Percentiles rank a stretch among this genome's conserved stretches.
These are phyloP conservation scores for Neurospora sp. DNA, from an alignment of 495 filamentous ascomycete species.

Conservation along the genomic window DNA sequence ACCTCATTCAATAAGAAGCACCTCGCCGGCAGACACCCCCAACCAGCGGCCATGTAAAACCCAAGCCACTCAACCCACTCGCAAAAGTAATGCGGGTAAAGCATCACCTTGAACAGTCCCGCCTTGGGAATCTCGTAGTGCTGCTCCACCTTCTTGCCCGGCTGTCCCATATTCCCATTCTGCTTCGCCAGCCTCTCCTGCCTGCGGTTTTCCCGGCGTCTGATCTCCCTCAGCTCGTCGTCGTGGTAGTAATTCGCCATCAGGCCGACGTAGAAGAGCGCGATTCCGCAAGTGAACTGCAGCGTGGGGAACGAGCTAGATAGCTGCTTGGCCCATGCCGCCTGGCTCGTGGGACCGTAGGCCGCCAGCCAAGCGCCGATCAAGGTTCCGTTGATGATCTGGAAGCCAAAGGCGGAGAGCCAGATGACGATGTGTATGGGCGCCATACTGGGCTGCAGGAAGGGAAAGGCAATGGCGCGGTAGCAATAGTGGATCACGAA, in stretches of 20 bases:
- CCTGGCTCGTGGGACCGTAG: slow-evolving; percentile 54
- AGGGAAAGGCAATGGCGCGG: slow-evolving; percentile 71
- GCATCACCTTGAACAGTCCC: slow-evolving; percentile 70
- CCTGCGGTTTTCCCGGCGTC: slow-evolving; percentile 46
- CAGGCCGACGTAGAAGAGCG: slow-evolving; percentile 52
- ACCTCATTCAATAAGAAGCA: slow-evolving; percentile 81
- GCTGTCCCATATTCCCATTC: slow-evolving; percentile 25
- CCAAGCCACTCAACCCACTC: slow-evolving; percentile 97
- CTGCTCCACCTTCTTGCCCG: slow-evolving; percentile 48
- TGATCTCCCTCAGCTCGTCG: slow-evolving; percentile 66
- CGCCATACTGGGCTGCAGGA: slow-evolving; percentile 83
- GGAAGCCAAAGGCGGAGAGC: slow-evolving; percentile 53
- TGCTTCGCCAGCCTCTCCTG: slow-evolving; percentile 32
- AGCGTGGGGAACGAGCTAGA: slow-evolving; percentile 22
- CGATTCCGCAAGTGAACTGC: slow-evolving; percentile 37
- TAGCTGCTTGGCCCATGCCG: slow-evolving; percentile 43
- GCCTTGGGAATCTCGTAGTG: slow-evolving; percentile 79
- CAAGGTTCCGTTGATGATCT: slow-evolving; percentile 65
- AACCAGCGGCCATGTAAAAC: slow-evolving; percentile 61
- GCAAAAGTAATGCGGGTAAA: slow-evolving; percentile 87
- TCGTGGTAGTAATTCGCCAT: slow-evolving; percentile 76
- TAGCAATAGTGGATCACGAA: slow-evolving; percentile 82
- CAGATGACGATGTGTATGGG: slow-evolving; percentile 65
- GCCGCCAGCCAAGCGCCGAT: slow-evolving; percentile 74
- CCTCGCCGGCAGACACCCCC: slow-evolving; percentile 60